Conservation (phyloP, 441 rosid genomes). For the Flueggea neowawraea region DNA sequence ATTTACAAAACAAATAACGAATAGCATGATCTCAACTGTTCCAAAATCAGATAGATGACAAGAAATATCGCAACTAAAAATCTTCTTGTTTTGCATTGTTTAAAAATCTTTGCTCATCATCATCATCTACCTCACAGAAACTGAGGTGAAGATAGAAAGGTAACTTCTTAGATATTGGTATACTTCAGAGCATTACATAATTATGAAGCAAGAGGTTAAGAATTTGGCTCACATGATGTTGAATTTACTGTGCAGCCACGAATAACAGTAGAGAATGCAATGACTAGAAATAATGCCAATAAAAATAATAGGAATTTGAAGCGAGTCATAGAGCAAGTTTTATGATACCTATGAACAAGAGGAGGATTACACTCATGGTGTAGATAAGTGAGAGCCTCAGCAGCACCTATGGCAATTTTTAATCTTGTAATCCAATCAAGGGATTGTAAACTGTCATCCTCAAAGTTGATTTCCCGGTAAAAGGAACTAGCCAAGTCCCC, state of each 20-base stretch:
- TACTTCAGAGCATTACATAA: too few species aligned
- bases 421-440: conserved; percentile 98
- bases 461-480: conserved; percentile 41
- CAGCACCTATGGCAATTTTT: conserved; percentile 93
- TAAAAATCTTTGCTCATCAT: too few species aligned
- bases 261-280: too few species aligned
- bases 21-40: neutral
- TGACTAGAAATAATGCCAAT: too few species aligned
- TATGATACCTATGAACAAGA: conserved; percentile 80
- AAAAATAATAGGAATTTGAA: conserved; percentile 9
- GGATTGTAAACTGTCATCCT: conserved; percentile 58
- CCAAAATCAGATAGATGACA: neutral
- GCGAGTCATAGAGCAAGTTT: neutral
- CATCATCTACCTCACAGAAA: too few species aligned
- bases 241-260: too few species aligned
- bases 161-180: too few species aligned
- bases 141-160: too few species aligned
- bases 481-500: conserved; percentile 82
- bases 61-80: neutral
- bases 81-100: too few species aligned
- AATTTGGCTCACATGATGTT: too few species aligned
- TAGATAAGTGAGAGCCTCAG: conserved; percentile 77
- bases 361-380: conserved; percentile 92
- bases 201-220: too few species aligned
- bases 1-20: neutral